Evolutionary conservation across 2,329 filamentous ascomycete genomes (phyloP), one percentile per base, ranked within the genome.

Genomic region (Penicillium sp.): DNA sequence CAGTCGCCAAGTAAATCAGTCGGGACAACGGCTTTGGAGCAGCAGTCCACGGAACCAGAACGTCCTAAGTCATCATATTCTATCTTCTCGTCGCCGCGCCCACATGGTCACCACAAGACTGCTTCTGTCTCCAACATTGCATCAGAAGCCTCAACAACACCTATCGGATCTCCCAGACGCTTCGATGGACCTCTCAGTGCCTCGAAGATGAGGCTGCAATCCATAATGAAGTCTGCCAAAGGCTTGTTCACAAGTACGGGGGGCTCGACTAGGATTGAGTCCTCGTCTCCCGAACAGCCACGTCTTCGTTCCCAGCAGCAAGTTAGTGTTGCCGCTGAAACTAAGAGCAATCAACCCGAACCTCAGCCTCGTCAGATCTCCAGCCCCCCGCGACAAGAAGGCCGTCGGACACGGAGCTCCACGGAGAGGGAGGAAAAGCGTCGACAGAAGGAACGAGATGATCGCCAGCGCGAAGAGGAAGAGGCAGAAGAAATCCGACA

Each of bases 191-290:
- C 92, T 5, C 78, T 97, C 61, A 97, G 93, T 76, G 92, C 95
- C 55, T 93, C 95, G 30, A 98, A 97, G 79, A 92, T 91, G 71
- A 96, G 93, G 74, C 82, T 98, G 52, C 96, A 94, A 51, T 96
- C 93, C 10, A 93, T 97, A 61, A 82, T 97, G 69, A 93, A 93
- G 77, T 91, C 89, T 58, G 95, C 93, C 4, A 94, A 91, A 75
- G 91, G 89, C 14, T 85, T 97, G 52, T 89, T 97, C 64, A 92
- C 89, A 19, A 96, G 90, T 67, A 94, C 84, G 63, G 86, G 83
- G 60, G 81, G 83, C 48, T 83, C 86, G 48, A 83, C 83, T 2
- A 87, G 84, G 66, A 72, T 86, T 61, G 85, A 88, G 63, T 80
- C 80, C 33, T 78, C 83, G 7, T 81, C 81, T 14, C 78, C 80